A percentile compares a stretch with the other conserved stretches of the same genome.
phyloP scores from a whole-genome alignment of 768 basidiomycete species.

The Albatrellus ellisii region DNA sequence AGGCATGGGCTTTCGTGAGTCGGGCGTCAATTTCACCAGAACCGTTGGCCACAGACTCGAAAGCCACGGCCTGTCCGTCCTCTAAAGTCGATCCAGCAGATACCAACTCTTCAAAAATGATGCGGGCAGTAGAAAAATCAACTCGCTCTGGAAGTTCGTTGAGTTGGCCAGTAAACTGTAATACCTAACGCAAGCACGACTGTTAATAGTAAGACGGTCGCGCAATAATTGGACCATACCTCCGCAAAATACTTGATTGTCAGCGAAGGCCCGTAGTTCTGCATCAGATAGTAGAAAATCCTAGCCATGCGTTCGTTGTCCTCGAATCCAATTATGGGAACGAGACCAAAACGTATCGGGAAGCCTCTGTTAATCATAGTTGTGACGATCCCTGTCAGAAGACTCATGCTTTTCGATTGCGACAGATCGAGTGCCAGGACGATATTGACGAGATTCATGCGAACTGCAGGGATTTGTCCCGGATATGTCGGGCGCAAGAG shows the following conservation, averaged over 20 bases:
- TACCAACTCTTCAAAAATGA: slow-evolving; percentile 3
- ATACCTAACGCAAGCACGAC: background rate
- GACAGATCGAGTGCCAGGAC: slow-evolving; percentile 76
- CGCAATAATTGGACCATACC: background rate
- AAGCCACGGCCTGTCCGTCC: slow-evolving; percentile 1
- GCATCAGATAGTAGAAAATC: slow-evolving; percentile 21
- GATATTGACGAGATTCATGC: slow-evolving; percentile 73
- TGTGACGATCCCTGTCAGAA: slow-evolving; percentile 50
- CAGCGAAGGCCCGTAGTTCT: slow-evolving; percentile 2
- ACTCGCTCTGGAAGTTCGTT: background rate
- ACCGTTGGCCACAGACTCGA: slow-evolving; percentile 1
- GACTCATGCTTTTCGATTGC: slow-evolving; percentile 38
- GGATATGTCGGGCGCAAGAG: slow-evolving; percentile 70
- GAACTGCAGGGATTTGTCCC: slow-evolving; percentile 64
- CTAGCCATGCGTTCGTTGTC: slow-evolving; percentile 24
- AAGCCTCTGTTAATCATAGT: slow-evolving; percentile 60
- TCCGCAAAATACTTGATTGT: slow-evolving; percentile 3
- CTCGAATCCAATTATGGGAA: slow-evolving; percentile 49
- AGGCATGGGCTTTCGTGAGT: slow-evolving; percentile 18
- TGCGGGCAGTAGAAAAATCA: slow-evolving; percentile 5
- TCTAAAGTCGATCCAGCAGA: background rate
- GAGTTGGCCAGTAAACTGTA: background rate
- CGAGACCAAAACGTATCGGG: slow-evolving; percentile 79
- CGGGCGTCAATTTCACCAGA: background rate
- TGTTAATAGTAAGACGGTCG: background rate